Percentiles rank a stretch among this genome's conserved stretches.
These are phyloP conservation scores for Kazachstania africana DNA, from an alignment of 805 yeast genomes.

Conservation along the genomic window DNA sequence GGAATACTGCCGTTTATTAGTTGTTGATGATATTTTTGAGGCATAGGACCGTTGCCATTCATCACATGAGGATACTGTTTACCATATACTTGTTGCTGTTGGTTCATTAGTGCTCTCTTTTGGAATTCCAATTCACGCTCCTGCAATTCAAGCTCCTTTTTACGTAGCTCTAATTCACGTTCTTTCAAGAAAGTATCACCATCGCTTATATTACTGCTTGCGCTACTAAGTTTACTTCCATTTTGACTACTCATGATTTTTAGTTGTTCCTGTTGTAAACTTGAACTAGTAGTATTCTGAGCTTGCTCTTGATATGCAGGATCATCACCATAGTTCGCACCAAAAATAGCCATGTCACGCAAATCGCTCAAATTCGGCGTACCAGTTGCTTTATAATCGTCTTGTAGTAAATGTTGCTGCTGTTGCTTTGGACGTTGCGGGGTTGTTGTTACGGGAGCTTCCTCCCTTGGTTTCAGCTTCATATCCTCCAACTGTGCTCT, in stretches of 20 bases:
- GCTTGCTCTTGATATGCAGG: conserved; percentile 8
- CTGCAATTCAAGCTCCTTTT: conserved; percentile 25
- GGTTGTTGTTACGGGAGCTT: neutral
- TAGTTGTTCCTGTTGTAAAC: conserved; percentile 3
- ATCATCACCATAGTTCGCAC: conserved; percentile 21
- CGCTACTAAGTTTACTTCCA: conserved; percentile 5
- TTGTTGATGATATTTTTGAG: conserved; percentile 1
- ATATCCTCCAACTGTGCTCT: neutral
- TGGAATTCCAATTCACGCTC: conserved; percentile 25
- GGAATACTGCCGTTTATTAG: too few species aligned
- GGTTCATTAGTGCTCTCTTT: conserved; percentile 17
- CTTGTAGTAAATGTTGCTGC: conserved; percentile 1
- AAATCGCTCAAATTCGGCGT: conserved; percentile 24
- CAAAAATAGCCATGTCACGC: conserved; percentile 23
- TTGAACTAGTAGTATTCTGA: conserved; percentile 5
- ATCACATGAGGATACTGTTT: neutral
- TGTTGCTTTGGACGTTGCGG: neutral
- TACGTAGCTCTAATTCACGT: conserved; percentile 24
- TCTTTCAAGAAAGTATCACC: conserved; percentile 15
- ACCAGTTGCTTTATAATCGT: conserved; percentile 16
- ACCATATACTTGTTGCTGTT: conserved; percentile 2
- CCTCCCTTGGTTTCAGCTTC: neutral
- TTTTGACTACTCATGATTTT: conserved; percentile 1
- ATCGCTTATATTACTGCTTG: conserved; percentile 5
- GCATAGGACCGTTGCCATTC: neutral